Evolutionary conservation across 1,284 basidiomycete genomes (phyloP), one percentile per base, ranked within the genome.

Genomic region (Laetiporus sulphureus): DNA sequence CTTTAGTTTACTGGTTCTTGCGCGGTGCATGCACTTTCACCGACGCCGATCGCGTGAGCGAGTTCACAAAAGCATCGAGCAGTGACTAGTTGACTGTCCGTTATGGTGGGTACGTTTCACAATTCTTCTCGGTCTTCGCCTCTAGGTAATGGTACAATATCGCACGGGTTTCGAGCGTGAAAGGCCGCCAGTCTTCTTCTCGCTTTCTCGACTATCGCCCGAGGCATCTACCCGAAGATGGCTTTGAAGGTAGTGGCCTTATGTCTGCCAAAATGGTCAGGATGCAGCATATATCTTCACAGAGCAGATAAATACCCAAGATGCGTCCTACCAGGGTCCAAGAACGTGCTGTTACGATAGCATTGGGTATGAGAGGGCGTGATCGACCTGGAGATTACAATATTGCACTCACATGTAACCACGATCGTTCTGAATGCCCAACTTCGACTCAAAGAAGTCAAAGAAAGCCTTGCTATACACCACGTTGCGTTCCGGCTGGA

Each of bases 351-450:
- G 25, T n/a, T n/a, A n/a, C n/a, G n/a, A n/a, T n/a, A n/a, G 13
- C 8, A 27, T 27, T 73, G 73, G 48, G 76, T 71, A 0, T 65
- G 63, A 3, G 54, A 65, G 51, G 74, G 73, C 0, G 73, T 76
- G 1, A 27, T 3, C 10, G 13, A 10, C 25, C 32, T 4, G 10
- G 32, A 31, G 5, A n/a, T 11, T 24, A 23, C 7, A 33, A n/a
- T 19, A 34, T 5, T 30, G 21, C 12, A 54, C 69, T 47, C 32
- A 73, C 67, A 78, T 72, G 54, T 83, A 82, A 41, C 77, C 79
- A 25, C 82, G 69, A 51, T 77, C 63, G 2, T 58, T 67, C 0
- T 63, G 56, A 13, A 75, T 55, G 5, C 68, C 69, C 3, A 85
- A 58, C 44, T 75, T 74, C 51, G 71, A 56, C 45, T 73, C 54